Percentiles rank a stretch among this genome's conserved stretches.
phyloP scores from a whole-genome alignment of 2,329 filamentous ascomycete species.

The Alternaria dauci region DNA sequence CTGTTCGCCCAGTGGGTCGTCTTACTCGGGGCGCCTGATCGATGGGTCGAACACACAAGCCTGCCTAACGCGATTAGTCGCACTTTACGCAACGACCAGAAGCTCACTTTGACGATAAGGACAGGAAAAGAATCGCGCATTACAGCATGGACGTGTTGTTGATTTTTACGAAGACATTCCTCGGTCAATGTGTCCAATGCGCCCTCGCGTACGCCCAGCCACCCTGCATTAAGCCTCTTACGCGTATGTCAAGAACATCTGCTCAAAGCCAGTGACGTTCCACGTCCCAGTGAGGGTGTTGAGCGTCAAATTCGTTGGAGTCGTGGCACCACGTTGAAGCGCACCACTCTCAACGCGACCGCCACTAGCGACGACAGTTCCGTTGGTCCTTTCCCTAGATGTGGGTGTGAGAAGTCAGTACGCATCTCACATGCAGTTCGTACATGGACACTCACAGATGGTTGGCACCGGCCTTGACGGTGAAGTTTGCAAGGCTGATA shows the following conservation, averaged over 20 bases:
- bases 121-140: not conserved
- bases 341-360: conserved; percentile 63
- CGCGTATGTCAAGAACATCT: conserved; percentile 39
- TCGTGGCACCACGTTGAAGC: conserved; percentile 52
- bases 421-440: too few species aligned
- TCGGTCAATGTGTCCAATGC: not conserved
- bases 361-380: conserved; percentile 47
- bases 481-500: conserved; percentile 73
- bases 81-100: not conserved
- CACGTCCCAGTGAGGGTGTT: conserved; percentile 40
- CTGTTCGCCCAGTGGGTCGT: conserved; percentile 1
- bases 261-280: conserved; percentile 38
- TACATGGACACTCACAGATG: conserved; percentile 47
- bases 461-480: conserved; percentile 68
- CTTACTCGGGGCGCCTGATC: not conserved
- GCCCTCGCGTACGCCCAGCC: not conserved
- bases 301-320: conserved; percentile 44
- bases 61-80: not conserved
- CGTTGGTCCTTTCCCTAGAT: conserved; percentile 44
- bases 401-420: too few species aligned
- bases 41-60: not conserved
- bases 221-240: conserved; percentile 26
- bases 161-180: not conserved
- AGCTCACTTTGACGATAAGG: not conserved
- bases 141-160: not conserved